phyloP scores from a whole-genome alignment of 768 basidiomycete species.

The Sistotremastrum suecicum region DNA sequence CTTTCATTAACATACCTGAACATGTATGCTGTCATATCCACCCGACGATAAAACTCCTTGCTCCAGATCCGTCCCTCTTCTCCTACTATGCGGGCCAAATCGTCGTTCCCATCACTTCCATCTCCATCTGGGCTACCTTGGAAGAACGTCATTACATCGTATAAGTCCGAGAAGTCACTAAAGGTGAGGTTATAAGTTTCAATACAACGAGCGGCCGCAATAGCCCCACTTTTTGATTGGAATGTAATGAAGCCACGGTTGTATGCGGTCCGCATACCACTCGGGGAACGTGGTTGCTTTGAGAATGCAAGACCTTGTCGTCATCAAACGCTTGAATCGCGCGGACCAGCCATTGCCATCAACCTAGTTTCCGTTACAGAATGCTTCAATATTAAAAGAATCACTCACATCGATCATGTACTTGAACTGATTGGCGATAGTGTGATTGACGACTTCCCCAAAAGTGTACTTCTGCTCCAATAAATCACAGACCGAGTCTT shows the following conservation, averaged over 20 bases:
- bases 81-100: constrained; percentile 42
- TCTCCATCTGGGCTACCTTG: constrained; percentile 44
- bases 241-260: constrained; percentile 64
- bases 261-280: constrained; percentile 46
- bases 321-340: constrained; percentile 53
- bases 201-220: no score
- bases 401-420: constrained; percentile 41
- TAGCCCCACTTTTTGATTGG: constrained; percentile 30
- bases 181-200: no score
- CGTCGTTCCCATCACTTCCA: constrained; percentile 37
- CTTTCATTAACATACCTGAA: constrained; percentile 27
- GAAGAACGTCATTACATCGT: constrained; percentile 64
- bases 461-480: constrained; percentile 37
- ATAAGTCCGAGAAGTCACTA: constrained; percentile 48
- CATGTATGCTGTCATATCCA: constrained; percentile 45
- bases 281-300: constrained; percentile 64
- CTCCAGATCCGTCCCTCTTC: constrained; percentile 44
- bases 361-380: constrained; percentile 19
- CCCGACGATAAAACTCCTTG: constrained; percentile 38
- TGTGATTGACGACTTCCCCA: constrained; percentile 25
- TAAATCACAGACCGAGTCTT: constrained; percentile 25
- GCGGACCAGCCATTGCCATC: constrained; percentile 59
- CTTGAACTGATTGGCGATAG: constrained; percentile 42
- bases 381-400: constrained; percentile 1
- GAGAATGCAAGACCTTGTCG: constrained; percentile 47